Base-by-base conservation (phyloP, 2,329 filamentous ascomycete species). In the Monilinia vaccinii-corymbosi region DNA sequence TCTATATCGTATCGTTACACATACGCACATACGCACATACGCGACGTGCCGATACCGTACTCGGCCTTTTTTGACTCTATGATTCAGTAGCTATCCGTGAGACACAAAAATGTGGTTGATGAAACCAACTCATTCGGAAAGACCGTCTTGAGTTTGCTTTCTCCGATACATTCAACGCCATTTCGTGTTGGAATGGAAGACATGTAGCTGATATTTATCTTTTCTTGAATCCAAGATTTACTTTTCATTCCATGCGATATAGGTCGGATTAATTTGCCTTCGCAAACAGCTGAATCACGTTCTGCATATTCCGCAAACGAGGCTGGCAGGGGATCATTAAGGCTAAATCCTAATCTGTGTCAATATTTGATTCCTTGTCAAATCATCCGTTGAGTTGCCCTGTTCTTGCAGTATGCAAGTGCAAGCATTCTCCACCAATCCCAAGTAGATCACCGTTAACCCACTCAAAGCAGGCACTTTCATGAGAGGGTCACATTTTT, bases 361-460 rank as follows among this genome's bases (percentile, higher is more conserved):
- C 53, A 51, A 61, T 51, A 58, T 50, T 50, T 47, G 1, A 31
- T 31, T 36, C 45, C 59, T 46, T 14, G 53, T 56, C 45, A 28
- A 42, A 23, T 51, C 32, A 36, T 52, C 23, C 25, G 16, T 53
- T 32, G 11, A 36, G 16, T 21, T 58, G 34, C 57, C 56, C 40
- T 53, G 57, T 34, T 47, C 5, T 53, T 58, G 47, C 47, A 52
- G 42, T 18, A 60, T 63, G 62, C 62, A 62, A 53, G 47, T 62
- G 44, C 62, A 60, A 28, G 60, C 56, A 63, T 60, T 14, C 32
- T 46, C 21, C 57, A 53, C 57, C 40, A 56, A 53, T 59, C 56
- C 32, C 46, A 32, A 44, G 25, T 42, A n/a, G 25, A 31, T 23
- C 49, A 45, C 47, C 56, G 14, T 10, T n/a, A 18, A 36, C 38